phyloP scores from a whole-genome alignment of 1,284 basidiomycete genomes.

The Microbotryomycetes sp. region DNA sequence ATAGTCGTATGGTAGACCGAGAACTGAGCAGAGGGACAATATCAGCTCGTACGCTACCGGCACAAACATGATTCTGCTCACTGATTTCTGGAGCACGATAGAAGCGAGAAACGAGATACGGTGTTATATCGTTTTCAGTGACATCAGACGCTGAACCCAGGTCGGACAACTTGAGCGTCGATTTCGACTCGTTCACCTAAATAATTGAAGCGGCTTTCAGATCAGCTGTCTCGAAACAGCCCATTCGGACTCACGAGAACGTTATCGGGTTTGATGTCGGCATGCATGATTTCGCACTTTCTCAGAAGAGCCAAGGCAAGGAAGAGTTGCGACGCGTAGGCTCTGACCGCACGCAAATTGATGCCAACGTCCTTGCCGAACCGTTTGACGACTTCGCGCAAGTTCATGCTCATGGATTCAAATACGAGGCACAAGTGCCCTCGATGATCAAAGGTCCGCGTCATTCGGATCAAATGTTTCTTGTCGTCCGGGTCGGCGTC shows the following conservation, averaged over 20 bases:
- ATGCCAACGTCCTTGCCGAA: conserved; percentile 97
- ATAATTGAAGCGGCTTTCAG: conserved; percentile 4
- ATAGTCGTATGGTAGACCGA: conserved; percentile 90
- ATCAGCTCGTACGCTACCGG: background rate
- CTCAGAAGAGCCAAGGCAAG: conserved; percentile 74
- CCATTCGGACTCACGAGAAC: conserved; percentile 59
- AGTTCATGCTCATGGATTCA: conserved; percentile 80
- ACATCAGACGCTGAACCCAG: conserved; percentile 91
- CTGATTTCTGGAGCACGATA: conserved; percentile 99
- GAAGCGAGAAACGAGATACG: conserved; percentile 95
- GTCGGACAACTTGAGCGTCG: conserved; percentile 88
- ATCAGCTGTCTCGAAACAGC: too few species aligned
- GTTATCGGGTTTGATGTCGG: conserved; percentile 96
- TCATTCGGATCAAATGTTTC: conserved; percentile 85
- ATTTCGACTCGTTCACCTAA: conserved; percentile 92
- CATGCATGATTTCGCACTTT: conserved; percentile 91
- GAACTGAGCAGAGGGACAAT: conserved; percentile 51
- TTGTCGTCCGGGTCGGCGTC: conserved; percentile 92
- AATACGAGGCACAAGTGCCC: conserved; percentile 97
- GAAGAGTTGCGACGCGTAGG: conserved; percentile 95
- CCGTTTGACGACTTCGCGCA: conserved; percentile 95
- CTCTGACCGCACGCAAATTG: conserved; percentile 92
- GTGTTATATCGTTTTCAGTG: conserved; percentile 92
- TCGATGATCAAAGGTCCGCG: conserved; percentile 90
- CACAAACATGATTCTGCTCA: conserved; percentile 46